These are phyloP conservation scores for Rossbeevera mucosa DNA, from an alignment of 768 basidiomycete genomes.

Conservation along the genomic window DNA sequence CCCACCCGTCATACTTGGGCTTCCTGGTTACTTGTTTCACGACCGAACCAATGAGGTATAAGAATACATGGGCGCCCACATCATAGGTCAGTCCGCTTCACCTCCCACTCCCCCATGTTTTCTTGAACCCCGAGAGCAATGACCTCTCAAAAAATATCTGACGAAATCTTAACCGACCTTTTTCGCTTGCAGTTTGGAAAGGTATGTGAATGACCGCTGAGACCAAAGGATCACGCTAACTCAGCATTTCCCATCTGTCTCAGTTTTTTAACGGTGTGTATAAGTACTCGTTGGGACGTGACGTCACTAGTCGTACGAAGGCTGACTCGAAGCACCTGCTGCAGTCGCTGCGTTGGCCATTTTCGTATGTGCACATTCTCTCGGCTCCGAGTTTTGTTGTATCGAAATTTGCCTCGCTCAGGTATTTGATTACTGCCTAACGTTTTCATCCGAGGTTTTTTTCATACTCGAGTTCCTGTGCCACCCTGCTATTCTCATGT, in stretches of 20 bases:
- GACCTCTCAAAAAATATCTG: background rate
- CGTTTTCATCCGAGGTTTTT: conserved; percentile 20
- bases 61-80: background rate
- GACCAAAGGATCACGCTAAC: background rate
- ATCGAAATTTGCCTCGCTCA: background rate
- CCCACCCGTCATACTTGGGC: too few species aligned
- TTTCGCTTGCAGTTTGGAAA: conserved; percentile 19
- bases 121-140: conserved; percentile 1
- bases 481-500: background rate
- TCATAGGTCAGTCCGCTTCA: too few species aligned
- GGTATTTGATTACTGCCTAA: conserved; percentile 23
- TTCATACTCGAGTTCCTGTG: background rate
- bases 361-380: conserved; percentile 10
- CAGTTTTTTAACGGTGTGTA: conserved; percentile 20
- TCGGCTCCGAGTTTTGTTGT: background rate
- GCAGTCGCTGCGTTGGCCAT: conserved; percentile 18
- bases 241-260: background rate
- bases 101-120: background rate
- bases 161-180: conserved; percentile 7
- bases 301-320: background rate
- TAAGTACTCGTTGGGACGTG: background rate
- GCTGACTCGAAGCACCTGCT: background rate
- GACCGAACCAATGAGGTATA: background rate
- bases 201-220: conserved; percentile 4
- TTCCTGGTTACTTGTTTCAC: background rate